A percentile compares a stretch with the other conserved stretches of the same genome.
Conservation (phyloP, 1,284 basidiomycete genomes). For the Paramarasmius palmivorus region DNA sequence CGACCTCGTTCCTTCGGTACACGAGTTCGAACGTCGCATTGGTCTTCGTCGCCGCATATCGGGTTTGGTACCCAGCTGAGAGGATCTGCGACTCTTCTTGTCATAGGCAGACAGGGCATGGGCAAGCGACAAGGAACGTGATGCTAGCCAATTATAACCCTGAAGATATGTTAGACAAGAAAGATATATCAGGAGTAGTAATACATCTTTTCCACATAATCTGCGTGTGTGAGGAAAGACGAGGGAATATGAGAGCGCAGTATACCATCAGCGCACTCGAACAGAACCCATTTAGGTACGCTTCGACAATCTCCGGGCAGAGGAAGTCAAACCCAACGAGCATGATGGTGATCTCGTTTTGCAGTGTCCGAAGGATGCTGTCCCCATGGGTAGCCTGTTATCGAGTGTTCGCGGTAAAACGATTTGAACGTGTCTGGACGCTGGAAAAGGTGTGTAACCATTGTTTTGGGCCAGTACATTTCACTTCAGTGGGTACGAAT, state of each 20-base stretch:
- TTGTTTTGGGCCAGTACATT: neutral
- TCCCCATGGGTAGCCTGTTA: neutral
- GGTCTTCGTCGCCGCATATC: neutral
- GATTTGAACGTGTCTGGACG: neutral
- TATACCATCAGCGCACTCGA: too few species aligned
- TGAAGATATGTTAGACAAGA: too few species aligned
- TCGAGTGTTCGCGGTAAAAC: neutral
- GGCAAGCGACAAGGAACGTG: too few species aligned
- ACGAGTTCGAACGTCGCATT: too few species aligned
- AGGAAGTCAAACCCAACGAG: too few species aligned
- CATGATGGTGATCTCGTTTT: constrained; percentile 1
- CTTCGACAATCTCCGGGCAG: too few species aligned
- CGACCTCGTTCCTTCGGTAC: too few species aligned
- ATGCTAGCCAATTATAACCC: too few species aligned
- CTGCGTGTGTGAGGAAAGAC: neutral
- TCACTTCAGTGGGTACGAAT: neutral
- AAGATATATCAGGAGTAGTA: neutral
- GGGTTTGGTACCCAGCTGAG: neutral
- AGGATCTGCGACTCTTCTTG: neutral
- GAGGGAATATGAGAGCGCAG: constrained; percentile 2
- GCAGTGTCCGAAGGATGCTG: neutral
- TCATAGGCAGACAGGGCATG: neutral
- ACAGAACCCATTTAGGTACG: too few species aligned
- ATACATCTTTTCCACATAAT: constrained; percentile 4
- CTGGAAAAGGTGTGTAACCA: neutral